Evolutionary conservation across 805 yeast species (phyloP).

Genomic region (Yarrowia phangngaensis): DNA sequence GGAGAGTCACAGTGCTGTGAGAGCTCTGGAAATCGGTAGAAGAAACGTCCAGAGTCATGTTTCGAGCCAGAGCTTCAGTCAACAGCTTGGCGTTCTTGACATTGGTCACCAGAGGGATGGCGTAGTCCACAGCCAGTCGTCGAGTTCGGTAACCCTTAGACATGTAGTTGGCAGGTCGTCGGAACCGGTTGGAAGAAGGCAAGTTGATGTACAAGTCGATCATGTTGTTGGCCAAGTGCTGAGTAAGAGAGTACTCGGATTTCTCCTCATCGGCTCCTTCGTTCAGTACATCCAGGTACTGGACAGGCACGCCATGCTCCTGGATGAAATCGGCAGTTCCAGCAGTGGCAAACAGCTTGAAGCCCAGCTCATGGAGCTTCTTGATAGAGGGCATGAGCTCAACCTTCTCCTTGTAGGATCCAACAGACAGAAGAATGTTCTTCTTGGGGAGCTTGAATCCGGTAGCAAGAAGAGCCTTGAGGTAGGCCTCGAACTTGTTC

Average conservation of each 20-base stretch:
- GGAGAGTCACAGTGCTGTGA: constrained; percentile 73
- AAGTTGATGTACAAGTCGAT: constrained; percentile 94
- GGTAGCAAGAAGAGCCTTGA: constrained; percentile 89
- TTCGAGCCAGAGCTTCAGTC: constrained; percentile 86
- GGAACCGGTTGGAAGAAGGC: constrained; percentile 94
- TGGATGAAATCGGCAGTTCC: constrained; percentile 98
- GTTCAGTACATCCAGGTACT: constrained; percentile 82
- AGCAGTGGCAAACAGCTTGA: constrained; percentile 90
- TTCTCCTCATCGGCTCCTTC: constrained; percentile 72
- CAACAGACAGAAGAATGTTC: constrained; percentile 88
- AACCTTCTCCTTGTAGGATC: constrained; percentile 93
- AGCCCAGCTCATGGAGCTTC: constrained; percentile 78
- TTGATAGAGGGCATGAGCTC: constrained; percentile 86
- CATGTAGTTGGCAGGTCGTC: constrained; percentile 98
- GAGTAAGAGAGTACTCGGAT: constrained; percentile 90
- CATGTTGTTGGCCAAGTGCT: constrained; percentile 93
- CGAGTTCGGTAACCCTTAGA: constrained; percentile 97
- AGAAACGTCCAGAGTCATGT: constrained; percentile 54
- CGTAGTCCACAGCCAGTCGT: constrained; percentile 99
- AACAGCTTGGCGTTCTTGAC: constrained; percentile 95
- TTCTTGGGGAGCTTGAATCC: constrained; percentile 94
- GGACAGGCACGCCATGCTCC: constrained; percentile 91
- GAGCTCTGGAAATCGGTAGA: constrained; percentile 87
- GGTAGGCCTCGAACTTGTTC: constrained; percentile 94
- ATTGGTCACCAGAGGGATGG: constrained; percentile 95